Conservation (phyloP, 352 stramenopile genomes). For the Pythium volutum region DNA sequence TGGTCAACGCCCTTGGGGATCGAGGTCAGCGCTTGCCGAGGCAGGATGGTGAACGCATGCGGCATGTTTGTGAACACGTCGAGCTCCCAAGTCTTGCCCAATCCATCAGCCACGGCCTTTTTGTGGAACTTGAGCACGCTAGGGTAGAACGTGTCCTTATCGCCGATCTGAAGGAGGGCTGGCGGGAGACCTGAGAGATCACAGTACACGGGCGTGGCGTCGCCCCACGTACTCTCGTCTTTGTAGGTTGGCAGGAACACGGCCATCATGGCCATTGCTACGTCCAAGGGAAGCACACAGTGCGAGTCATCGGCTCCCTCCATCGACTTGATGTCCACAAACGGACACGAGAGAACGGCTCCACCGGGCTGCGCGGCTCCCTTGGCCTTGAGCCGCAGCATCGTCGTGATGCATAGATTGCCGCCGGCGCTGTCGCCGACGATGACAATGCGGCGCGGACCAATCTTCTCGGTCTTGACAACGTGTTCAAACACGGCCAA, state of each 20-base stretch:
- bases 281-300: conserved; percentile 47
- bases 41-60: conserved; percentile 60
- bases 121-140: conserved; percentile 36
- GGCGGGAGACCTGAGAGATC: conserved; percentile 43
- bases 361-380: conserved; percentile 27
- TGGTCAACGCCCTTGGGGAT: conserved; percentile 39
- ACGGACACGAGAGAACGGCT: conserved; percentile 44
- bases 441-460: conserved; percentile 34
- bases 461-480: conserved; percentile 25
- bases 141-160: conserved; percentile 49
- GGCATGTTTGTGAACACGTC: conserved; percentile 55
- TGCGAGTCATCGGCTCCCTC: conserved; percentile 30
- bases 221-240: conserved; percentile 24
- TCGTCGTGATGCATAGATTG: conserved; percentile 39
- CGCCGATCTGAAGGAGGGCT: conserved; percentile 40
- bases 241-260: conserved; percentile 22
- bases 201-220: conserved; percentile 35
- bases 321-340: conserved; percentile 37
- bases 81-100: conserved; percentile 29
- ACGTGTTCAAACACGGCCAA: conserved; percentile 49
- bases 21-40: conserved; percentile 41
- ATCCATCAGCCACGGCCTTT: conserved; percentile 30
- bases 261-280: conserved; percentile 35
- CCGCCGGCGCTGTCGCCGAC: conserved; percentile 52
- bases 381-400: conserved; percentile 38